Conservation (phyloP, 2,329 filamentous ascomycete genomes). For the Cercospora brassicicola region DNA sequence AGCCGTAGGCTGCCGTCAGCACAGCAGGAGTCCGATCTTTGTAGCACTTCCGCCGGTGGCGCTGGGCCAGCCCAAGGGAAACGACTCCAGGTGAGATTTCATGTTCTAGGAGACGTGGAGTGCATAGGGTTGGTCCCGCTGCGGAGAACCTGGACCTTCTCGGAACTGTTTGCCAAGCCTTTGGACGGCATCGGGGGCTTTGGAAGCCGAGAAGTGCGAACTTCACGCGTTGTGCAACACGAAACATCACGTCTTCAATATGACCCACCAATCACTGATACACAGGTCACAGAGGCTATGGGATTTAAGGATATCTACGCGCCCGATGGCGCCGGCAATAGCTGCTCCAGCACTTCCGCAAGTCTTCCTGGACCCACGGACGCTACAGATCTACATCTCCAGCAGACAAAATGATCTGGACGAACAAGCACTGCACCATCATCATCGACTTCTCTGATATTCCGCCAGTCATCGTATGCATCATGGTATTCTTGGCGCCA, state of each 20-base stretch:
- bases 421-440: conserved; percentile 57
- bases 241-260: not conserved
- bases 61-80: not conserved
- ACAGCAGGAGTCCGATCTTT: not conserved
- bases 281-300: not conserved
- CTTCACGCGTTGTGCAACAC: not conserved
- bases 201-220: not conserved
- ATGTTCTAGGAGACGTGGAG: not conserved
- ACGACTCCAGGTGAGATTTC: not conserved
- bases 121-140: not conserved
- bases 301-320: not conserved
- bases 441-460: conserved; percentile 53
- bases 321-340: not conserved
- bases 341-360: not conserved
- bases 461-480: conserved; percentile 59
- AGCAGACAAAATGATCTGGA: conserved; percentile 59
- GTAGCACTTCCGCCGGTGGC: not conserved
- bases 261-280: not conserved
- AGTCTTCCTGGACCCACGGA: not conserved
- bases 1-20: not conserved
- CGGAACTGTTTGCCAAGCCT: not conserved
- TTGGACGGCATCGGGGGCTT: not conserved
- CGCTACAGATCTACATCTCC: conserved; percentile 36
- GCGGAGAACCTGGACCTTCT: not conserved
- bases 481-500: not conserved